Base-by-base conservation (phyloP, 2,329 filamentous ascomycete species). In the Fusarium miscanthi region DNA sequence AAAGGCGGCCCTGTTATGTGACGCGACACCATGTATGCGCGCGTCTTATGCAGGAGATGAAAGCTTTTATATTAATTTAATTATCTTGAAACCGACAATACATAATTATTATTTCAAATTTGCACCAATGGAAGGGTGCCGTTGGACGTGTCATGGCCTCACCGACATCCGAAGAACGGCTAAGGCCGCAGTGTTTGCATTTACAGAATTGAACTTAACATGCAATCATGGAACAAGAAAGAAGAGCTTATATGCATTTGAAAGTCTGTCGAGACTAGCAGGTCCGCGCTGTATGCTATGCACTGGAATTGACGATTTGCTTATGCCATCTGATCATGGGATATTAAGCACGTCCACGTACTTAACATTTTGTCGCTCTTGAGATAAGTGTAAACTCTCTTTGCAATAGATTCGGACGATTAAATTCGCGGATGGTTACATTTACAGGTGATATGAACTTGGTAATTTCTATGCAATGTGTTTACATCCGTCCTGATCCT, bases 191-290 rank as follows among this genome's bases (percentile, higher is more conserved):
- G 21, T 7, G 2, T 6, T 51, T 21, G 2, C 31, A 4, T 2
- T 4, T 13, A 2, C 21, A 7, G 2, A 23, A 25, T 16, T 25
- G n/a, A 51, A 6, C n/a, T 8, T 25, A 6, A 21, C 16, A 13
- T 23, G 13, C 0, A 23, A 23, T 19, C 16, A 0, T 6, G 2
- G 8, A 5, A 25, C 3, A 25, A 23, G 4, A 51, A 10, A 0
- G 3, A 14, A 1, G 1, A 3, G 1, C 4, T 12, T n/a, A 0
- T n/a, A 7, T 30, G 14, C 3, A 0, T 5, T 30, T 10, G 13
- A 4, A 31, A 48, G 6, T 0, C 6, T 3, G 13, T 4, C 8
- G 1, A 12, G 0, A 4, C 6, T 4, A 12, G 3, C 6, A 6
- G 6, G 6, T 11, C 0, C 5, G 2, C 4, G 8, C 0, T 8